These are phyloP conservation scores for Lachnellula occidentalis DNA, from an alignment of 2,329 filamentous ascomycete genomes.

Conservation along the genomic window DNA sequence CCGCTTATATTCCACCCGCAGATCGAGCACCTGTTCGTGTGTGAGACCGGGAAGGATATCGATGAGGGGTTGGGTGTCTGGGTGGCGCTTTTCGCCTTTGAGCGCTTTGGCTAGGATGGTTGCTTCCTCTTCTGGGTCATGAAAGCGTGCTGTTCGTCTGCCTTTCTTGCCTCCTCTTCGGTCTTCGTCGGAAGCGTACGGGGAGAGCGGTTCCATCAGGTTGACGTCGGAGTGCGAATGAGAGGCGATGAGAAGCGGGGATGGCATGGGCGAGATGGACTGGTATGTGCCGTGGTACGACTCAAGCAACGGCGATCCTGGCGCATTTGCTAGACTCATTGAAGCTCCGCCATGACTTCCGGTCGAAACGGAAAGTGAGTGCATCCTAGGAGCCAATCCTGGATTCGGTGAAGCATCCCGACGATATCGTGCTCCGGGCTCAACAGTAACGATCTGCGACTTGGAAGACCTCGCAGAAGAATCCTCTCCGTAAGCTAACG, in stretches of 20 bases:
- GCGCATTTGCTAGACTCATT: slow-evolving; percentile 50
- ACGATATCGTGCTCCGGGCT: slow-evolving; percentile 22
- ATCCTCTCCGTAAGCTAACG: background rate
- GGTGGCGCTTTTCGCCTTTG: slow-evolving; percentile 45
- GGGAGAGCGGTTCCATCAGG: slow-evolving; percentile 47
- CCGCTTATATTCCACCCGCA: slow-evolving; percentile 86
- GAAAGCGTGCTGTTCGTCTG: slow-evolving; percentile 65
- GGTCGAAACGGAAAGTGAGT: slow-evolving; percentile 27
- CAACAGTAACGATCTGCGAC: slow-evolving; percentile 27
- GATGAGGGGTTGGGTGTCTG: slow-evolving; percentile 67
- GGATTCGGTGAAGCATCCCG: slow-evolving; percentile 23
- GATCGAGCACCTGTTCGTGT: slow-evolving; percentile 80
- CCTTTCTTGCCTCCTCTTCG: slow-evolving; percentile 34
- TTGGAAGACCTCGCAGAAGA: slow-evolving; percentile 15
- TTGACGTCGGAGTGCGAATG: slow-evolving; percentile 39
- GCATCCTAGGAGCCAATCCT: slow-evolving; percentile 26
- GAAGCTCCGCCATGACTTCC: slow-evolving; percentile 23
- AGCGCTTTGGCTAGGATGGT: slow-evolving; percentile 70
- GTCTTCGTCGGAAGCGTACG: slow-evolving; percentile 45
- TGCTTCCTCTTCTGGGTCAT: slow-evolving; percentile 78
- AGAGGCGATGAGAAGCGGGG: slow-evolving; percentile 58
- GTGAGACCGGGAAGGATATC: slow-evolving; percentile 79
- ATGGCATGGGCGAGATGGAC: slow-evolving; percentile 90
- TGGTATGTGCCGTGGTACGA: slow-evolving; percentile 93
- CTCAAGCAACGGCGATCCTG: slow-evolving; percentile 80